phyloP scores from a whole-genome alignment of 1,284 basidiomycete species.

The Gastroboletus turbinatus region DNA sequence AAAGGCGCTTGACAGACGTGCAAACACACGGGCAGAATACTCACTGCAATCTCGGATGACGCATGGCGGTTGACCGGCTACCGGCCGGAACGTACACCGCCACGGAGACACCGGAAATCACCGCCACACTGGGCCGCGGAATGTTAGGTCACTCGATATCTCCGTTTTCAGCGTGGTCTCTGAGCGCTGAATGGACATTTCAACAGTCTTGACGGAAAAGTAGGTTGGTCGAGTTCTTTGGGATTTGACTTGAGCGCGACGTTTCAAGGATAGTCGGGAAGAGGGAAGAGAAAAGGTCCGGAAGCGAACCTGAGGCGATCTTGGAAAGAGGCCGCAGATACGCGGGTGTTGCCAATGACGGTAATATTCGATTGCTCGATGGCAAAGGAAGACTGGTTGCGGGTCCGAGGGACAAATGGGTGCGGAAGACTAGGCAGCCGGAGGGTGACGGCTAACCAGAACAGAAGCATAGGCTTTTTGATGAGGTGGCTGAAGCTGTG shows the following conservation, averaged over 20 bases:
- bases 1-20: not conserved
- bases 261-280: constrained; percentile 19
- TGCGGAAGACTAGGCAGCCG: not conserved
- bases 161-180: too few relatives aligned
- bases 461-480: constrained; percentile 20
- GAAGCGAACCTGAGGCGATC: constrained; percentile 22
- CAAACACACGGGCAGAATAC: not conserved
- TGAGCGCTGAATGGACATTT: not conserved
- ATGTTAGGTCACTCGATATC: not conserved
- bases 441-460: not conserved
- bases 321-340: not conserved
- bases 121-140: constrained; percentile 6
- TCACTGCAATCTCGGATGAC: not conserved
- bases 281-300: not conserved
- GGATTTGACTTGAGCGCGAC: constrained; percentile 7
- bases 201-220: not conserved
- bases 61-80: not conserved
- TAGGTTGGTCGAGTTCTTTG: not conserved
- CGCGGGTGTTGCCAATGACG: constrained; percentile 1
- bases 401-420: constrained; percentile 21
- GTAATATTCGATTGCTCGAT: constrained; percentile 18
- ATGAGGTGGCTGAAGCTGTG: constrained; percentile 11
- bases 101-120: constrained; percentile 13
- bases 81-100: constrained; percentile 7
- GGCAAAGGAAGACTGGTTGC: constrained; percentile 8